Evolutionary conservation across 2,329 filamentous ascomycete species (phyloP), one percentile per base, ranked within the genome.

Genomic region (Calonectria leucothoes): DNA sequence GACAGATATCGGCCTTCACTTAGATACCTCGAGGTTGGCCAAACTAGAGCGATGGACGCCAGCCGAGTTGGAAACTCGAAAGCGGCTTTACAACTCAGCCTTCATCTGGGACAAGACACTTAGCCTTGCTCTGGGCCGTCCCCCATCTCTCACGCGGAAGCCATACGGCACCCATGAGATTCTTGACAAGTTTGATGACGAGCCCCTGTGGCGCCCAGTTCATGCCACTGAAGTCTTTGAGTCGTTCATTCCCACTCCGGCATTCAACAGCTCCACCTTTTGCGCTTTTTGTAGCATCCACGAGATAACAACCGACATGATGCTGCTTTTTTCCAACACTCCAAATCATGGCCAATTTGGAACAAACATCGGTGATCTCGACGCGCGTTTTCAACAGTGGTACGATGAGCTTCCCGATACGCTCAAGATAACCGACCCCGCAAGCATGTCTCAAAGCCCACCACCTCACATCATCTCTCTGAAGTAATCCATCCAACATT

Each of bases 41-140:
- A 23, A 61, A 6, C 29, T 77, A 1, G 72, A 78, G 23, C 45
- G 67, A 23, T 78, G 73, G 77, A 78, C 77, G 0, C 70, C 77
- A 2, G 68, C 75, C n/a, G 76, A 79, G 59, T 64, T 64, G 8
- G 77, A 79, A 48, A 72, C 69, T 6, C 55, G 76, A n/a, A 78
- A 78, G 45, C 61, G 77, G 5, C 25, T 79, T 2, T 78, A 78
- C 66, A 78, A 78, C 59, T 70, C 75, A 0, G 76, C 77, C 4
- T 79, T 78, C 33, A 71, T 78, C 35, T 78, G 77, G 77, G 77
- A 78, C 20, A 78, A 78, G 49, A 78, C 77, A 0, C 35, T 78
- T 25, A 78, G 77, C 33, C 75, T 78, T 14, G 73, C 76, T 1
- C 61, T 78, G 2, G 77, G 77, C 3, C 74, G 77, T 15, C 61